Evolutionary conservation across 495 filamentous ascomycete genomes (phyloP).

Genomic region (Talaromyces borbonicus): DNA sequence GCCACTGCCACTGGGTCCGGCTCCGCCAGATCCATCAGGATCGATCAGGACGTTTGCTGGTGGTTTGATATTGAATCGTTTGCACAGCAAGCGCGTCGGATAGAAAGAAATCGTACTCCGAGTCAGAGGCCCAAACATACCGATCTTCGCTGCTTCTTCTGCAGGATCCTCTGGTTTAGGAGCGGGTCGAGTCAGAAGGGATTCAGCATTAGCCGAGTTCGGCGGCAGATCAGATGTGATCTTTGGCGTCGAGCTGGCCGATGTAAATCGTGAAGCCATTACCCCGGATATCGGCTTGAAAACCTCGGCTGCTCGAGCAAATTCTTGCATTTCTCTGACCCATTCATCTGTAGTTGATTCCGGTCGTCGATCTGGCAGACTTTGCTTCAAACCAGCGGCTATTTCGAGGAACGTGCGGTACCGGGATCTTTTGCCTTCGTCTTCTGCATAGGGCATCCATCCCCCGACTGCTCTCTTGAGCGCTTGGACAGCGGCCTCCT

Average conservation of each 20-base stretch:
- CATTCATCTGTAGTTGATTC: conserved; percentile 62
- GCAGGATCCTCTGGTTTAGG: conserved; percentile 68
- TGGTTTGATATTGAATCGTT: conserved; percentile 77
- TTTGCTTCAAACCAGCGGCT: conserved; percentile 53
- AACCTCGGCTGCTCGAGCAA: conserved; percentile 77
- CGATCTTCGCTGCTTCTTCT: conserved; percentile 77
- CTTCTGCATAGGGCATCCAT: conserved; percentile 80
- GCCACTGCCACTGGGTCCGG: conserved; percentile 7
- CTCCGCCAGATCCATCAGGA: conserved; percentile 25
- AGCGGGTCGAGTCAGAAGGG: conserved; percentile 44
- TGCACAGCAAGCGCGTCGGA: conserved; percentile 79
- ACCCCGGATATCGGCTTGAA: conserved; percentile 86
- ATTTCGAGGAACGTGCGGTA: conserved; percentile 76
- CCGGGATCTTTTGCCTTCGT: conserved; percentile 63
- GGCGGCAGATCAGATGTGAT: conserved; percentile 32
- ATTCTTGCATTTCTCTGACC: conserved; percentile 73
- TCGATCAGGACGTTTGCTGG: conserved; percentile 62
- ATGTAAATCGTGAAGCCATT: conserved; percentile 90
- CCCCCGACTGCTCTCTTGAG: conserved; percentile 61
- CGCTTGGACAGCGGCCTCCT: conserved; percentile 62
- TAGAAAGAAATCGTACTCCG: conserved; percentile 61
- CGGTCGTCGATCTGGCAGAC: conserved; percentile 47
- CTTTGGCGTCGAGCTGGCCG: conserved; percentile 44
- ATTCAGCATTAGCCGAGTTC: conserved; percentile 21
- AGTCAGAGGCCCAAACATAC: conserved; percentile 90